These are phyloP conservation scores for Globisporangium echinulatum DNA, from an alignment of 352 stramenopile genomes.

Conservation along the genomic window DNA sequence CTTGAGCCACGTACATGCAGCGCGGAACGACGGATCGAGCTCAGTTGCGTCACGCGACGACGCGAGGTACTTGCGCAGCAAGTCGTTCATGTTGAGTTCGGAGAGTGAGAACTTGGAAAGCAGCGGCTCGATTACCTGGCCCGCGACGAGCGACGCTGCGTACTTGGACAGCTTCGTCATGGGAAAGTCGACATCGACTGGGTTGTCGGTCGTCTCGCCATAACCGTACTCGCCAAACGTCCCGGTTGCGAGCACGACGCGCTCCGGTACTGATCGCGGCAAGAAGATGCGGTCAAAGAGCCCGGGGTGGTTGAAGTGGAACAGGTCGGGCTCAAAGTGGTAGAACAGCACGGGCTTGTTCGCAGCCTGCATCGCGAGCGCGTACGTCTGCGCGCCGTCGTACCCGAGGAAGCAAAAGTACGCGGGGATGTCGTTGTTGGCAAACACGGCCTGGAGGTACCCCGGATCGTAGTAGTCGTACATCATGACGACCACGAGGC, in stretches of 20 bases:
- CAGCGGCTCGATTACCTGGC: conserved; percentile 9
- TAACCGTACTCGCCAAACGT: conserved; percentile 48
- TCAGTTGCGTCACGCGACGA: conserved; percentile 8
- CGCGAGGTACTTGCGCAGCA: conserved; percentile 22
- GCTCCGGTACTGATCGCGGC: conserved; percentile 22
- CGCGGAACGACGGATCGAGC: conserved; percentile 24
- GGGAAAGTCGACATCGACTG: conserved; percentile 37
- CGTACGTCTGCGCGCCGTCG: conserved; percentile 25
- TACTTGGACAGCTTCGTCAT: conserved; percentile 31
- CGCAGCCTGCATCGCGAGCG: conserved; percentile 18
- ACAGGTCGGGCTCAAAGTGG: conserved; percentile 44
- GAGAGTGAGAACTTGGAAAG: conserved; percentile 29
- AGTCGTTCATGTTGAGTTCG: conserved; percentile 31
- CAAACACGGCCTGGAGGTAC: conserved; percentile 36
- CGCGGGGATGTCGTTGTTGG: conserved; percentile 40
- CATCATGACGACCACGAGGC: conserved; percentile 46
- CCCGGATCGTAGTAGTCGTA: conserved; percentile 30
- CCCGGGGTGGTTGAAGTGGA: conserved; percentile 27
- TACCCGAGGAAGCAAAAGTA: conserved; percentile 68
- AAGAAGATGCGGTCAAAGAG: conserved; percentile 42
- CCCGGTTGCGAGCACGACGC: conserved; percentile 22
- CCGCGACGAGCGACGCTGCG: conserved; percentile 9
- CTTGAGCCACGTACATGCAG: conserved; percentile 45
- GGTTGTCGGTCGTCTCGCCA: conserved; percentile 33
- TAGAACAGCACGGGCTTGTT: conserved; percentile 37